These are phyloP conservation scores for Globisporangium ultimum DNA, from an alignment of 352 stramenopile species.

Conservation along the genomic window DNA sequence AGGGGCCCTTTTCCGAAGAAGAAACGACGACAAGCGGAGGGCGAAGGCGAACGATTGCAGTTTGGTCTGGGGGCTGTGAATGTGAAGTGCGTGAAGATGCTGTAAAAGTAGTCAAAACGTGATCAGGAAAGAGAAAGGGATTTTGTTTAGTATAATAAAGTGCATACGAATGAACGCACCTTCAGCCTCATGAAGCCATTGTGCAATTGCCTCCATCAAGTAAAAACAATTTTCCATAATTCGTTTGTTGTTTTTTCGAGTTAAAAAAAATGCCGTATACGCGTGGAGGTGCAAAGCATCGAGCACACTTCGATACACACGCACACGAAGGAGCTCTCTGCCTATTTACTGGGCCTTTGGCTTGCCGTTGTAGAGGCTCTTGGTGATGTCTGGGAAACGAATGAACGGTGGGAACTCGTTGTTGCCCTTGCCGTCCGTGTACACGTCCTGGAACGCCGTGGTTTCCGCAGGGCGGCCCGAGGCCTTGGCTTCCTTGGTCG, in stretches of 20 bases:
- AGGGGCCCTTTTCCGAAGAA: too few species aligned
- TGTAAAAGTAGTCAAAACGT: too few species aligned
- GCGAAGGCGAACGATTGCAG: too few species aligned
- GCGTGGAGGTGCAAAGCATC: too few species aligned
- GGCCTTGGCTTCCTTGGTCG: constrained; percentile 92
- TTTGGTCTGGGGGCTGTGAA: too few species aligned
- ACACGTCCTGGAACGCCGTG: constrained; percentile 84
- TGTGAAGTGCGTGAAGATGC: too few species aligned
- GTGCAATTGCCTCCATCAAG: not conserved
- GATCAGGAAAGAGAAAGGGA: too few species aligned
- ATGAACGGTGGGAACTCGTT: constrained; percentile 95
- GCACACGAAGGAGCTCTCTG: not conserved
- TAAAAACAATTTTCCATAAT: constrained; percentile 6
- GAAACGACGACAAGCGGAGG: too few species aligned
- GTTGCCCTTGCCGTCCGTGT: constrained; percentile 85
- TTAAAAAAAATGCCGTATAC: too few species aligned
- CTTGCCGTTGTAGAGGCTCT: constrained; percentile 92
- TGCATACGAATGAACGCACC: not conserved
- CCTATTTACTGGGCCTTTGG: constrained; percentile 14
- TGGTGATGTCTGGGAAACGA: constrained; percentile 95
- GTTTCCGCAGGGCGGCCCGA: constrained; percentile 45
- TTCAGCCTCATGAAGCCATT: too few species aligned
- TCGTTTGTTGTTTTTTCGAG: too few species aligned
- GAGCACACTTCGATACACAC: too few species aligned
- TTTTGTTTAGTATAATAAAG: not conserved